A percentile compares a stretch with the other conserved stretches of the same genome.
Evolutionary conservation across 768 basidiomycete genomes (phyloP).

Genomic region (Chiua virens): DNA sequence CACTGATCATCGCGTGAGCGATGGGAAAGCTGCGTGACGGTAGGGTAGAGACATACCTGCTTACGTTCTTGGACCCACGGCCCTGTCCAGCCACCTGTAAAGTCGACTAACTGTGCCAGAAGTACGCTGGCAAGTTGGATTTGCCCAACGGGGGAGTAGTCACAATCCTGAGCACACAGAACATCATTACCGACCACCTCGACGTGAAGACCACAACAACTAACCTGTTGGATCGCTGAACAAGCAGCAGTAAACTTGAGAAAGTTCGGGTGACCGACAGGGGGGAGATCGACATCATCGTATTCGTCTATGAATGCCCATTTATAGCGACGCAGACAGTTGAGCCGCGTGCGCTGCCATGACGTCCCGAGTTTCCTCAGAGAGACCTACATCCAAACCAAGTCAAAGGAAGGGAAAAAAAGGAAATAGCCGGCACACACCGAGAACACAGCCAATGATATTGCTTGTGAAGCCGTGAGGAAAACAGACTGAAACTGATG

Average conservation of each 20-base stretch:
- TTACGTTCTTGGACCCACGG: constrained; percentile 49
- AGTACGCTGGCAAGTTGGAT: constrained; percentile 47
- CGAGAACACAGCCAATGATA: constrained; percentile 53
- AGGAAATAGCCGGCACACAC: constrained; percentile 35
- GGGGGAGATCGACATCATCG: constrained; percentile 43
- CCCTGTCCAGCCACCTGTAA: constrained; percentile 42
- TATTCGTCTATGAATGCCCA: constrained; percentile 72
- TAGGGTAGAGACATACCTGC: constrained; percentile 33
- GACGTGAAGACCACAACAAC: not conserved
- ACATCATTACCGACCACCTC: not conserved
- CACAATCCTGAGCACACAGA: constrained; percentile 31
- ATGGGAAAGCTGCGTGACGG: not conserved
- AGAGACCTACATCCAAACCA: constrained; percentile 40
- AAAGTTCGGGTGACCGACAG: constrained; percentile 59
- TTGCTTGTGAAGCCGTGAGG: constrained; percentile 55
- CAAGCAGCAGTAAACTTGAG: constrained; percentile 45
- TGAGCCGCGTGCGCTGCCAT: constrained; percentile 52
- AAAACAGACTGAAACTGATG: constrained; percentile 50
- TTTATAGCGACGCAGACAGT: constrained; percentile 69
- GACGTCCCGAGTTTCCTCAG: constrained; percentile 47
- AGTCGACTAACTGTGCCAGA: constrained; percentile 30
- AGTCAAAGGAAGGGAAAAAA: not conserved
- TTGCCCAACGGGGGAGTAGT: constrained; percentile 40
- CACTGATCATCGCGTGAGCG: constrained; percentile 35
- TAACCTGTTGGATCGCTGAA: constrained; percentile 39